Evolutionary conservation across 768 basidiomycete genomes (phyloP).

Genomic region (Agaricus blazei): DNA sequence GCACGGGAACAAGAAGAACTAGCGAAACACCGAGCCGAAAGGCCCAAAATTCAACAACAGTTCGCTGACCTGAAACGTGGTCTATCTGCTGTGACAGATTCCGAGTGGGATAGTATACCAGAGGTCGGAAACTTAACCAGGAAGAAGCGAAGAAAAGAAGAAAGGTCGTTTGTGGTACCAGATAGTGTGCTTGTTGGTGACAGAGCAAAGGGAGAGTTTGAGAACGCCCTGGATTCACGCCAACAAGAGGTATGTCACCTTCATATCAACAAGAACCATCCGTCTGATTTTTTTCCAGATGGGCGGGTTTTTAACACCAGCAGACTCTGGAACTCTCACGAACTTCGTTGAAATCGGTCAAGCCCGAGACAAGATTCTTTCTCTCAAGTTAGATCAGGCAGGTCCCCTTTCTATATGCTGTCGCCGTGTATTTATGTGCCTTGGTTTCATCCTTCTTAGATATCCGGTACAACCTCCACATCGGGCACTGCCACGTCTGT

Average conservation of each 20-base stretch:
- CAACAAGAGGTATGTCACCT: slow-evolving; percentile 64
- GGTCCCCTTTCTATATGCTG: slow-evolving; percentile 12
- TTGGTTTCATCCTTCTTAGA: slow-evolving; percentile 27
- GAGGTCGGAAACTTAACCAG: slow-evolving; percentile 95
- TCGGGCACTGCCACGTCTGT: slow-evolving; percentile 83
- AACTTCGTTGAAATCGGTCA: slow-evolving; percentile 97
- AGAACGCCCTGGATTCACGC: slow-evolving; percentile 67
- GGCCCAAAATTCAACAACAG: slow-evolving; percentile 93
- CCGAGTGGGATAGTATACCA: slow-evolving; percentile 92
- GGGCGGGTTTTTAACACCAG: slow-evolving; percentile 79
- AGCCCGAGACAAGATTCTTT: slow-evolving; percentile 91
- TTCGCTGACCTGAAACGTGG: slow-evolving; percentile 95
- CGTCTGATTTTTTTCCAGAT: slow-evolving; percentile 26
- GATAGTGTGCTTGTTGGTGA: slow-evolving; percentile 92
- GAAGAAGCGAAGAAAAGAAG: slow-evolving; percentile 84
- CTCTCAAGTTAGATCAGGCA: slow-evolving; percentile 91
- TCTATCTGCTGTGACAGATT: slow-evolving; percentile 77
- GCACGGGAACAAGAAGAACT: slow-evolving; percentile 67
- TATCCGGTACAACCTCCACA: slow-evolving; percentile 63
- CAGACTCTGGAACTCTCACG: slow-evolving; percentile 74
- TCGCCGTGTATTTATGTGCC: background rate
- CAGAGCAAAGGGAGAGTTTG: slow-evolving; percentile 66
- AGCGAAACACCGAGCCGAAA: slow-evolving; percentile 74
- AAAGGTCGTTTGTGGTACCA: slow-evolving; percentile 83
- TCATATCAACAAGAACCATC: background rate